Percentiles rank a stretch among this genome's conserved stretches.
These are phyloP conservation scores for Russula griseocarnosa DNA, from an alignment of 768 basidiomycete species.

Conservation along the genomic window DNA sequence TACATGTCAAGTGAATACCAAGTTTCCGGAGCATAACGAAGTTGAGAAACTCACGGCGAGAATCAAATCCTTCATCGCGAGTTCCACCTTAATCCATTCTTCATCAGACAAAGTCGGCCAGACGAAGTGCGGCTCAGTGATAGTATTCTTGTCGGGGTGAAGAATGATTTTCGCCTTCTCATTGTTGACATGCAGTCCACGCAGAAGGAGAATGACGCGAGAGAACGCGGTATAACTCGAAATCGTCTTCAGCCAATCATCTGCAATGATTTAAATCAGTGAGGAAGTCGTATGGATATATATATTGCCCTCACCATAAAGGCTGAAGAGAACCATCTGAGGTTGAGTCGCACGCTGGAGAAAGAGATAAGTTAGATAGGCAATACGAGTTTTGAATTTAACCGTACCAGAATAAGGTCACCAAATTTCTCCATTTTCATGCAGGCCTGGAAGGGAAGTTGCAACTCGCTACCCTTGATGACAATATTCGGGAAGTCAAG, in stretches of 20 bases:
- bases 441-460: constrained; percentile 98
- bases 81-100: constrained; percentile 99
- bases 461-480: constrained; percentile 98
- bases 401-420: constrained; percentile 80
- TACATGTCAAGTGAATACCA: constrained; percentile 35
- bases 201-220: constrained; percentile 91
- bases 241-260: constrained; percentile 99
- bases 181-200: constrained; percentile 97
- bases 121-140: constrained; percentile 96
- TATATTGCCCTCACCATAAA: constrained; percentile 59
- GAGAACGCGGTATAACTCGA: constrained; percentile 99
- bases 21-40: not conserved
- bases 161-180: constrained; percentile 99
- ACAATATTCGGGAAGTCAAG: constrained; percentile 99
- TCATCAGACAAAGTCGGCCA: constrained; percentile 93
- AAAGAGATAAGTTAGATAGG: constrained; percentile 18
- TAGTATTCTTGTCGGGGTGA: constrained; percentile 94
- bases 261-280: constrained; percentile 38
- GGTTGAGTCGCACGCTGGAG: constrained; percentile 89
- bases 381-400: not conserved
- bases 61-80: constrained; percentile 97
- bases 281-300: constrained; percentile 1
- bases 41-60: constrained; percentile 54
- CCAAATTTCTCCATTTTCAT: constrained; percentile 99
- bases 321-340: constrained; percentile 97